These are phyloP conservation scores for Claviceps pusilla DNA, from an alignment of 2,329 filamentous ascomycete genomes.

Conservation along the genomic window DNA sequence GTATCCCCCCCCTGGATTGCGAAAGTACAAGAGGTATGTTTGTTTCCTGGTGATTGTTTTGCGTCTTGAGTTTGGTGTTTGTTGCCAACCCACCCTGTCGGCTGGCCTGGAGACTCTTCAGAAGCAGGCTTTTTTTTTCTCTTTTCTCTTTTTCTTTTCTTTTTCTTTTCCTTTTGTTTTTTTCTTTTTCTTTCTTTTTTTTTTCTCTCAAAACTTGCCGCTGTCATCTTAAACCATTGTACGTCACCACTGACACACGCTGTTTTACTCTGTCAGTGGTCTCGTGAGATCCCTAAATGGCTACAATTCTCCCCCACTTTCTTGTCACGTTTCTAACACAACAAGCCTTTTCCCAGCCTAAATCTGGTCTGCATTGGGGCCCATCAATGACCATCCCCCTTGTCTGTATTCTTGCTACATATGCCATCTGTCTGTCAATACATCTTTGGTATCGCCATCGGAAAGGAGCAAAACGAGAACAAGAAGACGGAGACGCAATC, in stretches of 20 bases:
- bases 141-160: too few species aligned
- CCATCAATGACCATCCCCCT: slow-evolving; percentile 17
- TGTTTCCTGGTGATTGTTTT: neutral
- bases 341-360: slow-evolving; percentile 7
- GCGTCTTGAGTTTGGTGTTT: neutral
- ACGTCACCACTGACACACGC: neutral
- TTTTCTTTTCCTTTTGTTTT: too few species aligned
- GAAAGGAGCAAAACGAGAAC: slow-evolving; percentile 10
- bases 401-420: slow-evolving; percentile 15
- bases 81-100: neutral
- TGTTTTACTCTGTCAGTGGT: neutral
- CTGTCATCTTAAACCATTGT: neutral
- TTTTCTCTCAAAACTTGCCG: too few species aligned
- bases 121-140: too few species aligned
- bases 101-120: neutral
- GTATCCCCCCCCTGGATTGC: slow-evolving; percentile 19
- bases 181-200: too few species aligned
- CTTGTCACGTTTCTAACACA: neutral
- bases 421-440: slow-evolving; percentile 14
- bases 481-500: slow-evolving; percentile 6
- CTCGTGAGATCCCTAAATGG: neutral
- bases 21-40: slow-evolving; percentile 12
- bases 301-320: neutral
- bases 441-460: slow-evolving; percentile 16
- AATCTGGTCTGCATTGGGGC: slow-evolving; percentile 12